Base-by-base conservation (phyloP, 2,329 filamentous ascomycete genomes). In the Neonectria coccinea region DNA sequence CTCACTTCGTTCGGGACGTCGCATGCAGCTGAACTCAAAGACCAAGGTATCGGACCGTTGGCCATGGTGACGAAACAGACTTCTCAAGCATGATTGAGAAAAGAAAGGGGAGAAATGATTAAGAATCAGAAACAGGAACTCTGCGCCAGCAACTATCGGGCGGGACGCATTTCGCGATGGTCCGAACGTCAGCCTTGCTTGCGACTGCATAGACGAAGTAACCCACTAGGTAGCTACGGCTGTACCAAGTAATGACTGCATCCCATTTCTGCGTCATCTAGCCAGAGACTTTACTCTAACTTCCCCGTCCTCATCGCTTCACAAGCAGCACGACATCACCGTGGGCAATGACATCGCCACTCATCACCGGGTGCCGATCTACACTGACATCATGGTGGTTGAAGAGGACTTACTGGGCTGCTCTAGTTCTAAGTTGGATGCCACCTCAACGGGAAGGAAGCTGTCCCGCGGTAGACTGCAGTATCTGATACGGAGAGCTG, bases 401-500 rank as follows among this genome's bases (percentile, higher is more conserved):
- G 1, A n/a, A 39, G 36, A 39, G 5, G 6, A 2, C 6, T 39
- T 39, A 8, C 36, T 39, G 6, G 36, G 14, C 36, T 16, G 14
- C 14, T 39, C 36, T 39, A 39, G 36, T 39, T n/a, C 14, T 12
- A 8, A n/a, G 6, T 3, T 39, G 7, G 4, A 39, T 20, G 39
- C n/a, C 7, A 42, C 39, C 18, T n/a, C 5, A 14, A 5, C 29
- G 29, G 48, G 48, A 33, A 51, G n/a, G 10, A 14, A 14, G 29
- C 12, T 33, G 5, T 20, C 48, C 29, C 11, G 48, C n/a, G 53
- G 39, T 5, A 29, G 25, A 25, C 25, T 25, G 5, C 29, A 29
- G 2, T 56, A 42, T 60, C 63, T 47, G 51, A 69, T 57, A 61
- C 57, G 51, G 18, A 20, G n/a, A 9, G 6, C 31, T 36, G 11